Percentiles rank a stretch among this genome's conserved stretches.
These are phyloP conservation scores for Firmiana major DNA, from an alignment of 345 rosid species.

Conservation along the genomic window DNA sequence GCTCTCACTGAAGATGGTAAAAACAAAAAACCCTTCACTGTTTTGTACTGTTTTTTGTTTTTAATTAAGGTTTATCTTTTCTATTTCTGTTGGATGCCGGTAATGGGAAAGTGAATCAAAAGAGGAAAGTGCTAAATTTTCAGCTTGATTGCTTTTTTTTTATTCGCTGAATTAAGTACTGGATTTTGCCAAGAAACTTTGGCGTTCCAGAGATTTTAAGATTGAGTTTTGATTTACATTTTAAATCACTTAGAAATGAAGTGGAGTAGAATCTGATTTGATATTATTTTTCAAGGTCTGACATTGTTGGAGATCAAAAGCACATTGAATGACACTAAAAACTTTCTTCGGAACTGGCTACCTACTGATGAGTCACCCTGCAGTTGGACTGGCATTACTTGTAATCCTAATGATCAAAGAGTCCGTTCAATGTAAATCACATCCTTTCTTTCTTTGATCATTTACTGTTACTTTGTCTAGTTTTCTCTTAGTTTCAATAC, in stretches of 20 bases:
- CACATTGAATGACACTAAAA: constrained; percentile 69
- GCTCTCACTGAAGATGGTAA: constrained; percentile 68
- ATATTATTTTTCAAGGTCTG: constrained; percentile 37
- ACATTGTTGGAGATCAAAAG: constrained; percentile 73
- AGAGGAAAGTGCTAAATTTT: too few species aligned
- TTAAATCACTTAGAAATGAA: neutral
- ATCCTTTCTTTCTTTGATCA: neutral
- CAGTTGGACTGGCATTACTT: constrained; percentile 89
- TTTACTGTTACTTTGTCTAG: neutral
- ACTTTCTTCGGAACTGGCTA: constrained; percentile 67
- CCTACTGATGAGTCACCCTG: constrained; percentile 74
- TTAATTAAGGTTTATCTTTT: neutral
- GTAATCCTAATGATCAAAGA: constrained; percentile 60
- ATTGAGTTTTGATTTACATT: neutral
- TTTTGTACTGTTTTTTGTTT: neutral
- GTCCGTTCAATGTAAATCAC: constrained; percentile 66
- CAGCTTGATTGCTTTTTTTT: neutral
- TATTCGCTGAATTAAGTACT: neutral
- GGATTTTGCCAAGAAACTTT: neutral
- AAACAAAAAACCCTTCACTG: neutral
- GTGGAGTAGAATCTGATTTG: constrained; percentile 1
- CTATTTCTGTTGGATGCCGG: constrained; percentile 4
- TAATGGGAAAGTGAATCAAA: neutral
- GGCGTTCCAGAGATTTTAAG: neutral
- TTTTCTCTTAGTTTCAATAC: neutral